Conservation (phyloP, 2,329 filamentous ascomycete species). For the Fusarium concolor region DNA sequence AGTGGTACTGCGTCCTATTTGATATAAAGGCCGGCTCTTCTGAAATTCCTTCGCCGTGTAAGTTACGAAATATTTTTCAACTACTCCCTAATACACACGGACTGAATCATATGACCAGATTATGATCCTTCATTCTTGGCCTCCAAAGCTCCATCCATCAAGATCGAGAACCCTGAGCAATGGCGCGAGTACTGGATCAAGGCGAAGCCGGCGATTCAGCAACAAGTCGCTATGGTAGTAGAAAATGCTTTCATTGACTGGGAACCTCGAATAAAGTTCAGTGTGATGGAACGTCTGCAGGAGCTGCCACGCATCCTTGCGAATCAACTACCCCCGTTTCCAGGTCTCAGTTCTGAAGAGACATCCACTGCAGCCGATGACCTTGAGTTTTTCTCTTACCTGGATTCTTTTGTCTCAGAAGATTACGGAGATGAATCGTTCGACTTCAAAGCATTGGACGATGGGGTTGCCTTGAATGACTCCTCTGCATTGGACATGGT, state of each 20-base stretch:
- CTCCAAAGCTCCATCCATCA: background rate
- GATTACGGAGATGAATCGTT: background rate
- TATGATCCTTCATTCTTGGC: slow-evolving; percentile 13
- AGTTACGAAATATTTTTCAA: slow-evolving; percentile 6
- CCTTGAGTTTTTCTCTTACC: background rate
- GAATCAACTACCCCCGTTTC: slow-evolving; percentile 13
- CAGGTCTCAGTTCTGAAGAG: slow-evolving; percentile 26
- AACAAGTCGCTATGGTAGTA: slow-evolving; percentile 13
- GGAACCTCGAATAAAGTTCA: slow-evolving; percentile 15
- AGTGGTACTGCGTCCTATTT: slow-evolving; percentile 38
- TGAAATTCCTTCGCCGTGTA: slow-evolving; percentile 43
- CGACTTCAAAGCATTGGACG: background rate
- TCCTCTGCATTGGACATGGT: background rate
- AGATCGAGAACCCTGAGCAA: slow-evolving; percentile 2
- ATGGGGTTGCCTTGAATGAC: background rate
- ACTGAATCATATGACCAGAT: slow-evolving; percentile 8
- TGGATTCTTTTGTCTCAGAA: slow-evolving; percentile 5
- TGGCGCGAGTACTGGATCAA: slow-evolving; percentile 21
- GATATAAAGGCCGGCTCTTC: slow-evolving; percentile 26
- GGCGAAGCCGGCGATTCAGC: slow-evolving; percentile 20
- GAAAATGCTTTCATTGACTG: slow-evolving; percentile 10
- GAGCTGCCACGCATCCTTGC: slow-evolving; percentile 19
- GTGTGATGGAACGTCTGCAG: slow-evolving; percentile 18
- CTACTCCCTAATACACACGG: no score
- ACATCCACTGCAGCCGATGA: slow-evolving; percentile 12